A percentile compares a stretch with the other conserved stretches of the same genome.
Conservation (phyloP, 2,329 filamentous ascomycete genomes). For the Colletotrichum limetticola region DNA sequence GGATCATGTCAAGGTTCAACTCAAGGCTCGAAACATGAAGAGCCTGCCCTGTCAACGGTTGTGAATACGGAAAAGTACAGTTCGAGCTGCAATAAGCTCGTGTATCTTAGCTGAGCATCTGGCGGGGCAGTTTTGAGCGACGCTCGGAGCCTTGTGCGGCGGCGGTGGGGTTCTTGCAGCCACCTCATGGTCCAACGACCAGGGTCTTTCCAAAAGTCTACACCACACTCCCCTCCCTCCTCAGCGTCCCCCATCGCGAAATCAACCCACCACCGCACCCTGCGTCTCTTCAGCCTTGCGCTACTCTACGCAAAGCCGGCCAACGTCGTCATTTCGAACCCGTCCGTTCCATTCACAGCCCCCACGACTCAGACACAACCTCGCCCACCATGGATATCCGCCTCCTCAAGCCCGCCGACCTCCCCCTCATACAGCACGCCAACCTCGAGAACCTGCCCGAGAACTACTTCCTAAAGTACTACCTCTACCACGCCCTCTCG, state of each 20-base stretch:
- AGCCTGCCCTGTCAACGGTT: too few relatives aligned
- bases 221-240: slow-evolving; percentile 19
- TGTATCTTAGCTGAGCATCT: background rate
- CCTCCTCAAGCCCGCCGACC: slow-evolving; percentile 82
- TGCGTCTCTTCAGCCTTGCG: slow-evolving; percentile 22
- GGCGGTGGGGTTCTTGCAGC: slow-evolving; percentile 24
- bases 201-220: slow-evolving; percentile 32
- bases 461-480: slow-evolving; percentile 99
- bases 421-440: slow-evolving; percentile 94
- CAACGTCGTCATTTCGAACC: background rate
- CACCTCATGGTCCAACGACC: slow-evolving; percentile 12
- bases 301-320: background rate
- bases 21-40: too few relatives aligned
- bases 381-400: slow-evolving; percentile 83
- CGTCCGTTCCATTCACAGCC: background rate
- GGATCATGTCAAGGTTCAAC: too few relatives aligned
- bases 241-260: background rate
- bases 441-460: slow-evolving; percentile 99
- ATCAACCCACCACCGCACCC: slow-evolving; percentile 12
- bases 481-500: slow-evolving; percentile 97
- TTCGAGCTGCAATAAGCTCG: background rate
- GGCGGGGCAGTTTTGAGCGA: slow-evolving; percentile 28
- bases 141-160: slow-evolving; percentile 28
- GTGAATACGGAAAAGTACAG: background rate
- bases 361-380: background rate